These are phyloP conservation scores for Knufia fluminis DNA, from an alignment of 2,329 filamentous ascomycete genomes.

Conservation along the genomic window DNA sequence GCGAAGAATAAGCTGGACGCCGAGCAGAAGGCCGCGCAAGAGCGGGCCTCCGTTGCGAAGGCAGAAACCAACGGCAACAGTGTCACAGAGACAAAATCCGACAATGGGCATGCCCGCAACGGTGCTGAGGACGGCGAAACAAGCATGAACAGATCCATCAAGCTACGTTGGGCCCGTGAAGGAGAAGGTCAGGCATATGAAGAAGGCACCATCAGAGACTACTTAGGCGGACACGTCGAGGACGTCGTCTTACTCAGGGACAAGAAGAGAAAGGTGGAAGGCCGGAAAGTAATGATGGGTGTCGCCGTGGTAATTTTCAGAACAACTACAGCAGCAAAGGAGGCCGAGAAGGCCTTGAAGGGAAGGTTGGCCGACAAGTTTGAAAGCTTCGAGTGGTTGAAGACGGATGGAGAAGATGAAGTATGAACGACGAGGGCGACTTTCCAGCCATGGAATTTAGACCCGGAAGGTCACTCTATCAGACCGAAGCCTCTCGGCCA, in stretches of 20 bases:
- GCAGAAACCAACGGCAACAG: conserved; percentile 28
- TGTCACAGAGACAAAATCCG: conserved; percentile 30
- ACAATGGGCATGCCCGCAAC: conserved; percentile 24
- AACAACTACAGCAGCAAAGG: conserved; percentile 38
- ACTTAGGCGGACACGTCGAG: conserved; percentile 53
- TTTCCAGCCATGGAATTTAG: neutral
- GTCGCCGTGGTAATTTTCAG: conserved; percentile 48
- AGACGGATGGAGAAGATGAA: conserved; percentile 38
- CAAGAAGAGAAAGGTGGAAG: conserved; percentile 39
- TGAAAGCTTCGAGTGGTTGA: conserved; percentile 47
- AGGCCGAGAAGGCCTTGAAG: conserved; percentile 16
- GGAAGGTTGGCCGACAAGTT: conserved; percentile 41
- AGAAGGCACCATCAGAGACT: conserved; percentile 35
- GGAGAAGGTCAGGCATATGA: conserved; percentile 39
- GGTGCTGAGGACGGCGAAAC: conserved; percentile 21
- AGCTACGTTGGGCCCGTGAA: conserved; percentile 46
- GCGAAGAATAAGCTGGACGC: conserved; percentile 35
- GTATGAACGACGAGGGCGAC: neutral
- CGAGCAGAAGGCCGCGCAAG: conserved; percentile 35
- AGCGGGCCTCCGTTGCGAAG: conserved; percentile 29
- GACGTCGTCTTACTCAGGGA: conserved; percentile 47
- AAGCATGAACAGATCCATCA: conserved; percentile 46
- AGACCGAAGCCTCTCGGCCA: no score
- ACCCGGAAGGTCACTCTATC: no score
- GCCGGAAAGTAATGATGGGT: conserved; percentile 43